phyloP scores from a whole-genome alignment of 2,329 filamentous ascomycete genomes.

The Aspergillus vadensis region DNA sequence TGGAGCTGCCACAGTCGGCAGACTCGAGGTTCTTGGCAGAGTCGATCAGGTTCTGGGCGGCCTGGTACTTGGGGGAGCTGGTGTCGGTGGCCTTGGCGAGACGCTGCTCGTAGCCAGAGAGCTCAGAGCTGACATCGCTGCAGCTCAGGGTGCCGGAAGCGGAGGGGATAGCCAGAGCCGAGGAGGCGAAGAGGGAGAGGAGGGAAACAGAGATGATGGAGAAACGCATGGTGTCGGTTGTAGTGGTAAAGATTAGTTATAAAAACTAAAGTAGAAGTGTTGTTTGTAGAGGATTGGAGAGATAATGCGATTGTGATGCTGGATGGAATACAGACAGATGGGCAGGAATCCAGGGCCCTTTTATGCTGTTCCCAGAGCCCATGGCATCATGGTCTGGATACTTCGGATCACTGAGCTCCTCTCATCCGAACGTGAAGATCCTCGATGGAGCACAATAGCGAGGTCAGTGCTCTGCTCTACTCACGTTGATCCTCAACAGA shows the following conservation, averaged over 20 bases:
- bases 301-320: neutral
- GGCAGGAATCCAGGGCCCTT: neutral
- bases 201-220: neutral
- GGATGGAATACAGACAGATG: neutral
- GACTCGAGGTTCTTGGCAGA: neutral
- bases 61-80: neutral
- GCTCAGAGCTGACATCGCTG: neutral
- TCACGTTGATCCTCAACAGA: neutral
- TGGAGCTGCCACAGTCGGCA: neutral
- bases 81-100: neutral
- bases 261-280: neutral
- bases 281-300: neutral
- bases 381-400: neutral
- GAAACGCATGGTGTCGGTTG: slow-evolving; percentile 1
- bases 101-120: neutral
- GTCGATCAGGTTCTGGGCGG: neutral
- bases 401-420: neutral
- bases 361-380: neutral
- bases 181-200: neutral
- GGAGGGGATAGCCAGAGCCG: neutral
- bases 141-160: neutral
- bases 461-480: neutral
- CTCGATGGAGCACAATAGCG: neutral
- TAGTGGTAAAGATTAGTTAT: neutral
- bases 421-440: neutral